phyloP scores from a whole-genome alignment of 129 eudicot genomes.

The Erigeron canadensis region DNA sequence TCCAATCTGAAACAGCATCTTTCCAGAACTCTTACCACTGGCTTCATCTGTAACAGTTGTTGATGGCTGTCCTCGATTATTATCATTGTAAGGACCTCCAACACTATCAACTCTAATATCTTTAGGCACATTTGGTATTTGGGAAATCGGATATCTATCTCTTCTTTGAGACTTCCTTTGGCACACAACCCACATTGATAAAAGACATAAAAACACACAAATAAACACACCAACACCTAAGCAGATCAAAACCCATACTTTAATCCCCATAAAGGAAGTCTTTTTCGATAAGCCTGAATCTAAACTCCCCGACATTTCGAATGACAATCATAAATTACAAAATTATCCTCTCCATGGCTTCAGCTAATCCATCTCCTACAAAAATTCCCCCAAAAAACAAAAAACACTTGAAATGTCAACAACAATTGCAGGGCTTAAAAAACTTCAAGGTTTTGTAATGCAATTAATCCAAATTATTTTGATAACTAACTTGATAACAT shows the following conservation, averaged over 20 bases:
- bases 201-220: constrained; percentile 57
- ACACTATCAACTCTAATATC: constrained; percentile 77
- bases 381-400: constrained; percentile 10
- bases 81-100: constrained; percentile 45
- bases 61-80: constrained; percentile 44
- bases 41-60: constrained; percentile 43
- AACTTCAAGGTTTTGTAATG: not conserved
- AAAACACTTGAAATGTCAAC: constrained; percentile 2
- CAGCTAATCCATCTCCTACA: constrained; percentile 32
- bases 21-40: constrained; percentile 57
- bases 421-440: not conserved
- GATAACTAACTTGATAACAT: not conserved
- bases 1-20: constrained; percentile 68
- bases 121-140: constrained; percentile 79
- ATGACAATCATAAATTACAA: constrained; percentile 10
- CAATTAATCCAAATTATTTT: not conserved
- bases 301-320: constrained; percentile 54
- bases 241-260: constrained; percentile 82
- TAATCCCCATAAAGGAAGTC: constrained; percentile 63
- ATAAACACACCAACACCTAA: constrained; percentile 63
- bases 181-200: constrained; percentile 69
- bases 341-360: constrained; percentile 11
- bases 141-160: constrained; percentile 47
- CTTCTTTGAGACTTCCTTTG: constrained; percentile 62
- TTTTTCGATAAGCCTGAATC: constrained; percentile 55